Base-by-base conservation (phyloP, 768 basidiomycete species). In the Daedaleopsis sinensis region DNA sequence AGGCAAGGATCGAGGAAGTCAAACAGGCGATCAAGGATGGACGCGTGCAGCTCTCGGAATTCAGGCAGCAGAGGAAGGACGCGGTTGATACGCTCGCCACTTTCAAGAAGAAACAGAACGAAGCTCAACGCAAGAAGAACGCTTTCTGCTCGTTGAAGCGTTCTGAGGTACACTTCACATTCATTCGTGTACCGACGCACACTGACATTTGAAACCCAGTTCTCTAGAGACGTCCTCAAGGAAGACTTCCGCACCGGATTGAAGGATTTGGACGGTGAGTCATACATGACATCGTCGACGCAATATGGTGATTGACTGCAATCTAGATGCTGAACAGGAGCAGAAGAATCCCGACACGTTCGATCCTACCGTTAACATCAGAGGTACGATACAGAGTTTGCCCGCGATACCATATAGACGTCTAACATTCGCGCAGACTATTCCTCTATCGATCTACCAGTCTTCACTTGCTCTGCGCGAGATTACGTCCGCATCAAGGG, bases 381-480 rank as follows among this genome's bases (percentile, higher is more conserved):
- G 85, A 62, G 77, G 84, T 85, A 67, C 23, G 76, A 65, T 32
- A 7, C 27, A 32, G 27, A 13, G 47, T 9, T 24, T 27, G 13
- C 13, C 2, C 2, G 23, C 23, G 12, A 8, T 13, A 7, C 8
- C 4, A 2, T 3, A 21, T 10, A 49, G 19, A 27, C 7, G 23
- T 23, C 47, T 49, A 9, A 49, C 9, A 18, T 8, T 21, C 37
- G n/a, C 24, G 21, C 52, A 86, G 86, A 87, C 67, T 87, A 88
- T 63, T 78, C 80, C 32, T 78, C 76, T 1, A 86, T 87, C 55
- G 77, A 87, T 60, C 79, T 88, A 5, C 86, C 86, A 2, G 84
- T 86, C 12, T 87, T 87, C 70, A 85, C 84, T 18, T 80, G 78
- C 58, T 87, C 86, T 1, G 79, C 83, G 43, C 79, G 85, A 18